Conservation (phyloP, 768 basidiomycete species). For the Mrakia blollopis region DNA sequence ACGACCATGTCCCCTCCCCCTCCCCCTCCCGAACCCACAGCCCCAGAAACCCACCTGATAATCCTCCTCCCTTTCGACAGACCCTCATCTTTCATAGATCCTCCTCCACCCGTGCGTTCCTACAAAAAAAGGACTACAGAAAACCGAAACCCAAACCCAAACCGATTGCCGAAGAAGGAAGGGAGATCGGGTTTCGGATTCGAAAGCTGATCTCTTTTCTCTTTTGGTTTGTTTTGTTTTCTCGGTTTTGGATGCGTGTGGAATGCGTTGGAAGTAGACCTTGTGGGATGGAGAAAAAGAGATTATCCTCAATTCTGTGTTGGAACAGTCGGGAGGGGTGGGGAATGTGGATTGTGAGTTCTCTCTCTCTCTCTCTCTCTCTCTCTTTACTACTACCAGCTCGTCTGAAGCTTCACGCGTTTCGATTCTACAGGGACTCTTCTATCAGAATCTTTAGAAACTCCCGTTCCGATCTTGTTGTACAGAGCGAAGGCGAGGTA, state of each 20-base stretch:
- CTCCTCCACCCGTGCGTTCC: neutral
- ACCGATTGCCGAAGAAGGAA: neutral
- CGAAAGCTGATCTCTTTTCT: neutral
- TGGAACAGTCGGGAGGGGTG: neutral
- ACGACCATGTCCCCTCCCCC: neutral
- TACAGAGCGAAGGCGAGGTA: conserved; percentile 1
- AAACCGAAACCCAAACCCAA: no score
- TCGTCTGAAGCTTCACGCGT: no score
- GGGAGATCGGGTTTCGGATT: neutral
- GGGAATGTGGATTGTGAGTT: conserved; percentile 14
- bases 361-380: neutral
- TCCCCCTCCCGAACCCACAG: neutral
- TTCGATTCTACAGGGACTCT: neutral
- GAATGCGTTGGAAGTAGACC: neutral
- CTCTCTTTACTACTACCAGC: neutral
- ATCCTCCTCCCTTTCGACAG: neutral
- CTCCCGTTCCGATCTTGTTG: conserved; percentile 1
- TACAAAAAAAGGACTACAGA: no score
- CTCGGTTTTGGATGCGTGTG: no score
- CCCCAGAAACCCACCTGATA: neutral
- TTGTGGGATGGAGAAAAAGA: conserved; percentile 6
- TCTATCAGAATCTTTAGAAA: conserved; percentile 8
- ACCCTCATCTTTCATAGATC: neutral
- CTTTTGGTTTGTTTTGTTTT: no score
- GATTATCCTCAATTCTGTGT: conserved; percentile 1